These are phyloP conservation scores for Diaporthe velutina DNA, from an alignment of 2,329 filamentous ascomycete species.

Conservation along the genomic window DNA sequence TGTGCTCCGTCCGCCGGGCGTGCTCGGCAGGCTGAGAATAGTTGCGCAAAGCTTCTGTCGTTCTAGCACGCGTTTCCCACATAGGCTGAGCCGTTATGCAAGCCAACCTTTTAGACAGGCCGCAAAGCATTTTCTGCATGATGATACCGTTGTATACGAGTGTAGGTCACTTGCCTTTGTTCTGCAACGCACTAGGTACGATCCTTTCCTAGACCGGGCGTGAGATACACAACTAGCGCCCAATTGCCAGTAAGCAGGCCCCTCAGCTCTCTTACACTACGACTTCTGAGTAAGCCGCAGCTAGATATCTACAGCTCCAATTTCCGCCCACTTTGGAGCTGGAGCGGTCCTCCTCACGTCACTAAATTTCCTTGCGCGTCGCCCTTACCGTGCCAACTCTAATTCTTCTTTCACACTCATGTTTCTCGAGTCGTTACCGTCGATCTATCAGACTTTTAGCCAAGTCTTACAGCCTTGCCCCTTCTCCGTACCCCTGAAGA, in stretches of 20 bases:
- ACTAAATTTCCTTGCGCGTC: not conserved
- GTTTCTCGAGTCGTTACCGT: not conserved
- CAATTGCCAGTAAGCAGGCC: not conserved
- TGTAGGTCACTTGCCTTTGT: not conserved
- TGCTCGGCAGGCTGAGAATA: too few relatives aligned
- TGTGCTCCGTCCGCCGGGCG: too few relatives aligned
- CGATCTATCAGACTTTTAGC: not conserved
- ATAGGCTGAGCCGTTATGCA: not conserved
- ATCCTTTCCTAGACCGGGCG: not conserved
- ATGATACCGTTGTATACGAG: too few relatives aligned
- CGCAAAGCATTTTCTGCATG: not conserved
- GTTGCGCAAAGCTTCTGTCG: too few relatives aligned
- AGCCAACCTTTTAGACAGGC: not conserved
- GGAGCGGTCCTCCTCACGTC: not conserved
- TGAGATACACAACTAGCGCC: not conserved
- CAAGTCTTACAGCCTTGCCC: not conserved
- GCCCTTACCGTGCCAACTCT: not conserved
- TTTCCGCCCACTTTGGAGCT: not conserved
- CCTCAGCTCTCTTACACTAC: not conserved
- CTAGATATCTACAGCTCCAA: not conserved
- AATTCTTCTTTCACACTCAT: fast-evolving
- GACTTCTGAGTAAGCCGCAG: too few relatives aligned
- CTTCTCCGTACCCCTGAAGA: not conserved
- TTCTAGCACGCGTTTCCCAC: too few relatives aligned
- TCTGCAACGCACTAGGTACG: not conserved